A percentile compares a stretch with the other conserved stretches of the same genome.
These are phyloP conservation scores for Rubus parviflorus DNA, from an alignment of 306 rosid genomes.

Conservation along the genomic window DNA sequence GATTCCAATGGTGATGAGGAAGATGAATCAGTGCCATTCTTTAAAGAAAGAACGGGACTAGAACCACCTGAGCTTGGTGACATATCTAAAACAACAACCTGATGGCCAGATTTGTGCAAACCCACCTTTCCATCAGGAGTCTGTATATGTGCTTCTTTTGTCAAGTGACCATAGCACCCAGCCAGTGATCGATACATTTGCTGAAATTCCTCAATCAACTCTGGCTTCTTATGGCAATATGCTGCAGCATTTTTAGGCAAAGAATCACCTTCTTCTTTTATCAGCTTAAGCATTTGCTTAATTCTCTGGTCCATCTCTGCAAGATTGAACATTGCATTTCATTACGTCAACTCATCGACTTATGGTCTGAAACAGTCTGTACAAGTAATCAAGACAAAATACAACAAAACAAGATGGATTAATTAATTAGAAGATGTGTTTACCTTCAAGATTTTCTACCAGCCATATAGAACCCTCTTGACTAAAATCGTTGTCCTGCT, in stretches of 20 bases:
- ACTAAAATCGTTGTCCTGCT: conserved; percentile 4
- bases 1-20: conserved; percentile 53
- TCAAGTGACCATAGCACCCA: conserved; percentile 27
- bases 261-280: conserved; percentile 35
- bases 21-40: conserved; percentile 47
- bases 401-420: background rate
- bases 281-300: conserved; percentile 37
- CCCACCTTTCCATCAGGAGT: conserved; percentile 52
- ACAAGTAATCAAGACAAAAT: background rate
- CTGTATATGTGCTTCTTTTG: conserved; percentile 27
- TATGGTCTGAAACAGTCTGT: background rate
- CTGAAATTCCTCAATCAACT: conserved; percentile 34
- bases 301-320: conserved; percentile 48
- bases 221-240: conserved; percentile 17
- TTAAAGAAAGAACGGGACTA: conserved; percentile 48
- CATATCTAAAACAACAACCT: conserved; percentile 41
- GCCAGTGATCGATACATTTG: conserved; percentile 39
- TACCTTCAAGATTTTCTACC: conserved; percentile 34
- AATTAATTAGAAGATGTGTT: background rate
- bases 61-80: conserved; percentile 52
- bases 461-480: conserved; percentile 25
- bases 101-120: conserved; percentile 33
- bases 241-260: conserved; percentile 9
- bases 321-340: background rate
- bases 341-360: background rate